Evolutionary conservation across 2,329 filamentous ascomycete species (phyloP).

Genomic region (Pseudogymnoascus sp.): DNA sequence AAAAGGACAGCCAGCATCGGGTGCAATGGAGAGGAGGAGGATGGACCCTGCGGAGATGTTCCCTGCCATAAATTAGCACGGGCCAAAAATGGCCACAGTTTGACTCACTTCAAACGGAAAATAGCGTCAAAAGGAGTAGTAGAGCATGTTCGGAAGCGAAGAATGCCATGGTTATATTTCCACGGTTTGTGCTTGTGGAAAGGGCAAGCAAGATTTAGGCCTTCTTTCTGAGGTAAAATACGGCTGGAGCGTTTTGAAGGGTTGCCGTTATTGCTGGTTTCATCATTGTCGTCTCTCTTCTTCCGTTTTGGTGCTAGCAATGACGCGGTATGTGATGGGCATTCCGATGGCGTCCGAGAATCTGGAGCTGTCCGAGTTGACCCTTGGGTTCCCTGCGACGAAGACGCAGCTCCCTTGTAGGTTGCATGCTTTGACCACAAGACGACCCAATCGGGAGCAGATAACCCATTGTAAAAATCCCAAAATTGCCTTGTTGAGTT

Average conservation of each 20-base stretch:
- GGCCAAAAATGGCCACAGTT: background rate
- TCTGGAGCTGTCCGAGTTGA: background rate
- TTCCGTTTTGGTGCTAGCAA: background rate
- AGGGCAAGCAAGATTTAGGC: background rate
- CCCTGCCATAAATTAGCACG: background rate
- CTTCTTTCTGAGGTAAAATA: background rate
- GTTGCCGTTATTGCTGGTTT: background rate
- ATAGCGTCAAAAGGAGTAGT: background rate
- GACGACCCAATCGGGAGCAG: background rate
- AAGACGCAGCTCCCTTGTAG: background rate
- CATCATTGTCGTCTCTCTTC: background rate
- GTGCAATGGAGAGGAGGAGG: background rate
- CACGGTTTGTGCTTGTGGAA: background rate
- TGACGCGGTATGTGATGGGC: background rate
- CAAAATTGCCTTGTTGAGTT: background rate
- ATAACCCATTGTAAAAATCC: background rate
- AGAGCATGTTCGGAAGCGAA: conserved; percentile 1
- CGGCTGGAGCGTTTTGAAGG: background rate
- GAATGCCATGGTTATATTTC: background rate
- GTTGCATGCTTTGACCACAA: background rate
- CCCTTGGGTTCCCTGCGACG: background rate
- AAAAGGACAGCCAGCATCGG: background rate
- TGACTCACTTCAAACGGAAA: background rate
- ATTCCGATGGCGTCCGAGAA: background rate
- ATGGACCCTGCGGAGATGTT: background rate